Conservation (phyloP, 768 basidiomycete genomes). For the Naganishia antarctica region DNA sequence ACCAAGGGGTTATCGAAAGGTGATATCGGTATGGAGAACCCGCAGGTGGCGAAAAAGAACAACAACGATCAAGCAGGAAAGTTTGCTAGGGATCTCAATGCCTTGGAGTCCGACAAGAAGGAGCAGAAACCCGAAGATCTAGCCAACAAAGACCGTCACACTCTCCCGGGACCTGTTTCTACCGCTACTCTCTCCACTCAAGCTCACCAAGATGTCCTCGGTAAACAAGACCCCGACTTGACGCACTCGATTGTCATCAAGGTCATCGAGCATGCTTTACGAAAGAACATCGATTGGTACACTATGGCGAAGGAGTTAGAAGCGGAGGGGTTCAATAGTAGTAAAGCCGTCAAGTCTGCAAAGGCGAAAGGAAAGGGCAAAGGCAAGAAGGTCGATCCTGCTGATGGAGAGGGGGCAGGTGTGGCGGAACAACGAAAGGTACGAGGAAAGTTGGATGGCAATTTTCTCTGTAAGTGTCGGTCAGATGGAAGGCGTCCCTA, state of each 20-base stretch:
- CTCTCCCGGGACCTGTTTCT: not conserved
- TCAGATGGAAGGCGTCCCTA: no score
- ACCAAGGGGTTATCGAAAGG: no score
- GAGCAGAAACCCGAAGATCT: not conserved
- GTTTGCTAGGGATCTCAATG: not conserved
- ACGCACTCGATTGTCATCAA: slow-evolving; percentile 10
- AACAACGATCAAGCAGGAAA: not conserved
- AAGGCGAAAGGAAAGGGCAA: slow-evolving; percentile 13
- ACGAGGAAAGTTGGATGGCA: slow-evolving; percentile 5
- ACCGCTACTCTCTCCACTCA: not conserved
- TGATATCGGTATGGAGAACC: not conserved
- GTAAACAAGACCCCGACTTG: not conserved
- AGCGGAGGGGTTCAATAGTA: not conserved
- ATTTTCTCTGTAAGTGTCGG: slow-evolving; percentile 7
- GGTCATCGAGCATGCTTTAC: slow-evolving; percentile 10
- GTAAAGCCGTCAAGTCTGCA: not conserved
- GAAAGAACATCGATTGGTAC: slow-evolving; percentile 26
- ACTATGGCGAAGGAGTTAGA: slow-evolving; percentile 17
- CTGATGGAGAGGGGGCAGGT: not conserved
- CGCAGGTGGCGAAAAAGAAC: no score
- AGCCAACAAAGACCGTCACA: not conserved
- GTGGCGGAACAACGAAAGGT: not conserved
- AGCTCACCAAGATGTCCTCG: not conserved
- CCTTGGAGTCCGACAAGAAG: no score
- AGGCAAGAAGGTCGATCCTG: not conserved